Conservation (phyloP, 331 rosid species). For the Acacia pycnantha region DNA sequence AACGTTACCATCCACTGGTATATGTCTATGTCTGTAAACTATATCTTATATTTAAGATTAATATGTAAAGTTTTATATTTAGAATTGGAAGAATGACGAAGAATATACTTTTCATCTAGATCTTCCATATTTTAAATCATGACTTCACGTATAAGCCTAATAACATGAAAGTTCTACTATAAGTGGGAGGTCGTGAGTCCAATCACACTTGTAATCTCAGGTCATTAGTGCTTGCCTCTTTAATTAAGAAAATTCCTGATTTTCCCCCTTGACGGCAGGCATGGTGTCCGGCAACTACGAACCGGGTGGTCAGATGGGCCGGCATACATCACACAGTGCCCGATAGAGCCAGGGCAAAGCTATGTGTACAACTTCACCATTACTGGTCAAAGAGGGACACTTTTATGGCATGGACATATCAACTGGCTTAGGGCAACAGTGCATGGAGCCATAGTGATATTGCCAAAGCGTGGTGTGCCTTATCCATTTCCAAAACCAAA, state of each 20-base stretch:
- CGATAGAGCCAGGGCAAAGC: constrained; percentile 71
- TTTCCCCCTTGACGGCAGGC: constrained; percentile 40
- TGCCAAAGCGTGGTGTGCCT: constrained; percentile 86
- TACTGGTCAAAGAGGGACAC: constrained; percentile 93
- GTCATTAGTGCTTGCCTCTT: too few species aligned
- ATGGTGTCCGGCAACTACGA: constrained; percentile 76
- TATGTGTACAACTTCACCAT: constrained; percentile 80
- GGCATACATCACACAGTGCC: constrained; percentile 88
- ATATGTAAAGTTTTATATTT: too few species aligned
- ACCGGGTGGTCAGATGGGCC: constrained; percentile 98
- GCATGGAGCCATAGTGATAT: constrained; percentile 77
- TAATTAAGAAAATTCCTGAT: too few species aligned
- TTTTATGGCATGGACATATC: constrained; percentile 91
- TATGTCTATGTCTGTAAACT: constrained; percentile 42
- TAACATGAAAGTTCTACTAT: too few species aligned
- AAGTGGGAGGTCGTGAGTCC: too few species aligned
- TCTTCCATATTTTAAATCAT: too few species aligned
- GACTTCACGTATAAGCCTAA: too few species aligned
- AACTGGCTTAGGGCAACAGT: constrained; percentile 87
- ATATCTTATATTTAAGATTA: too few species aligned
- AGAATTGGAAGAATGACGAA: too few species aligned
- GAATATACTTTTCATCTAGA: too few species aligned
- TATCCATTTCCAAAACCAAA: constrained; percentile 88
- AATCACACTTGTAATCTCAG: too few species aligned
- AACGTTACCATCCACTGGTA: constrained; percentile 85